Evolutionary conservation across 352 stramenopile species (phyloP).

Genomic region (Globisporangium parvum): DNA sequence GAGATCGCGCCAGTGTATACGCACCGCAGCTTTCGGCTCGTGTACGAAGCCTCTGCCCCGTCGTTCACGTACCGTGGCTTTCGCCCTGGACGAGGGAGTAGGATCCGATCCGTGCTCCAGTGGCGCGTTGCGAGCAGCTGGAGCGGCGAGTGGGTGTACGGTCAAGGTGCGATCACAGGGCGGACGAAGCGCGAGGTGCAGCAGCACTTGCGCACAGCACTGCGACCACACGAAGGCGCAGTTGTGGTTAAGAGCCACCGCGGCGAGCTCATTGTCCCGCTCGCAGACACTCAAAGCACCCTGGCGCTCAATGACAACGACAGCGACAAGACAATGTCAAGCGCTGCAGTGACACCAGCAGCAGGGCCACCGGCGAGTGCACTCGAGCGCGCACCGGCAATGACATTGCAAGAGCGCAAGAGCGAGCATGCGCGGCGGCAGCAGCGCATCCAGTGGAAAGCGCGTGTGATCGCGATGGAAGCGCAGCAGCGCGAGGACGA

Average conservation of each 20-base stretch:
- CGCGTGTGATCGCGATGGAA: slow-evolving; percentile 56
- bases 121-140: slow-evolving; percentile 52
- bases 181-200: slow-evolving; percentile 30
- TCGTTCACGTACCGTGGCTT: neutral
- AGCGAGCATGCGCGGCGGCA: slow-evolving; percentile 14
- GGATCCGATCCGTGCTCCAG: slow-evolving; percentile 18
- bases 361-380: slow-evolving; percentile 7
- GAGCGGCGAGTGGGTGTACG: slow-evolving; percentile 60
- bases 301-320: neutral
- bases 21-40: slow-evolving; percentile 27
- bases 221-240: slow-evolving; percentile 16
- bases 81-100: neutral
- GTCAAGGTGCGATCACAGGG: slow-evolving; percentile 25
- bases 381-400: neutral
- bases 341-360: neutral
- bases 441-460: slow-evolving; percentile 35
- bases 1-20: slow-evolving; percentile 54
- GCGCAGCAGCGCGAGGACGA: slow-evolving; percentile 23
- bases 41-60: slow-evolving; percentile 16
- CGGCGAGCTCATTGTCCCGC: slow-evolving; percentile 39
- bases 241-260: slow-evolving; percentile 45
- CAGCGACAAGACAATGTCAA: neutral
- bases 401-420: slow-evolving; percentile 15
- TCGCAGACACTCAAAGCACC: slow-evolving; percentile 1
- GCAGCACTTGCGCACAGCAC: slow-evolving; percentile 32